phyloP scores from a whole-genome alignment of 2,329 filamentous ascomycete species.

The Metarhizium sp. region DNA sequence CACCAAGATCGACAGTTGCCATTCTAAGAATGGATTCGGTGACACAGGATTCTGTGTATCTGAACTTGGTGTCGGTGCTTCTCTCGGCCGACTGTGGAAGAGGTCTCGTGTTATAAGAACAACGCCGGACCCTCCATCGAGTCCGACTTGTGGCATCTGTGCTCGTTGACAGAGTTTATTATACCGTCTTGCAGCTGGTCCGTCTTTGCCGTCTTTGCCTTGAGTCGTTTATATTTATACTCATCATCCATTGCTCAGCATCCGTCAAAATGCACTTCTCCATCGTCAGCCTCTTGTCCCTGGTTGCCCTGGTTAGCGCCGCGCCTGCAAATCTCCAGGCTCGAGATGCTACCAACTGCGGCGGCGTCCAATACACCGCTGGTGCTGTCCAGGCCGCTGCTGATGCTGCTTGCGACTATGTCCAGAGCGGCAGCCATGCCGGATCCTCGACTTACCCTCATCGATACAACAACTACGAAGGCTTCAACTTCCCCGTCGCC shows the following conservation, averaged over 20 bases:
- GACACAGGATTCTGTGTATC: neutral
- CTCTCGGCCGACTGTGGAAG: neutral
- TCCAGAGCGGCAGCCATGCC: constrained; percentile 12
- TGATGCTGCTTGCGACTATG: constrained; percentile 16
- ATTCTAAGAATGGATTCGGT: neutral
- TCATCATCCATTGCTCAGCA: neutral
- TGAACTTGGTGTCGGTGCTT: neutral
- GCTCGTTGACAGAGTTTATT: neutral
- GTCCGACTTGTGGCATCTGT: too few relatives aligned
- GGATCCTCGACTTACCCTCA: constrained; percentile 28
- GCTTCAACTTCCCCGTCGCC: constrained; percentile 21
- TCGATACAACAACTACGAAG: constrained; percentile 28
- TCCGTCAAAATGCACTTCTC: constrained; percentile 16
- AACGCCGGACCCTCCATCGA: neutral
- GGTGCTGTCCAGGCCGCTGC: constrained; percentile 19
- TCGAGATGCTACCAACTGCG: constrained; percentile 19
- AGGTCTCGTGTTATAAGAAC: neutral
- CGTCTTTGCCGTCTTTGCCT: neutral
- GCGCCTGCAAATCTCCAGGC: constrained; percentile 14
- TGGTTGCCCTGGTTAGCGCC: constrained; percentile 18
- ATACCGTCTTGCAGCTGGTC: neutral
- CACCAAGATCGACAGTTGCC: neutral
- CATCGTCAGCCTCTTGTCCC: constrained; percentile 16
- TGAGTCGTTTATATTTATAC: neutral
- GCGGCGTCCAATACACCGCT: constrained; percentile 18